Evolutionary conservation across 2,329 filamentous ascomycete genomes (phyloP), one percentile per base, ranked within the genome.

Genomic region (Aplosporella prunicola): DNA sequence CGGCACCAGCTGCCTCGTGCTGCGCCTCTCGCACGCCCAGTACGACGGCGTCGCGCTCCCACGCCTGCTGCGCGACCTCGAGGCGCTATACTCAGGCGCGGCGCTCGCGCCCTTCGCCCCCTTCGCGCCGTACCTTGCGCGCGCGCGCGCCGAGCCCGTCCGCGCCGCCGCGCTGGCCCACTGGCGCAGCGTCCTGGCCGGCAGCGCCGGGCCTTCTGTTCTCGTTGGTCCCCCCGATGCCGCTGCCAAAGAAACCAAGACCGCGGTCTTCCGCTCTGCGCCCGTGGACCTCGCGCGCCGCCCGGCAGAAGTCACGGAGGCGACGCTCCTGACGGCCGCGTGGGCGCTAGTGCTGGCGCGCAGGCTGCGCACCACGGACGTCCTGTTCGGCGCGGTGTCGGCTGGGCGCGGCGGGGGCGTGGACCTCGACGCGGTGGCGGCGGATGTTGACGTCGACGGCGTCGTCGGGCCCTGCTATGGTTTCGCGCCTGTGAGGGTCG

Each of bases 11-110:
- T 64, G 66, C 30, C 69, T 81, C 10, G 60, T 72, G 41, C 68
- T 80, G 51, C 71, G 78, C 39, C 69, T 82, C 39, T 81, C 77
- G 0, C 78, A 82, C 52, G 74, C 78, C 1, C 78, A 82, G 46
- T 82, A 81, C 50, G 78, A 82, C 45, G 78, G 78, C 44, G 76
- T 82, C 15, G 81, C 73, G 45, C 65, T 82, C 7, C 72, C 76
- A 0, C 60, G 68, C n/a, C 67, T 81, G 14, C 68, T 81, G 40
- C 66, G 65, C 13, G 74, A 80, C 48, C 68, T 82, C 26, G 72
- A 71, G 3, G 64, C 67, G 0, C 61, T 78, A 5, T 77, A 71
- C 33, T 51, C 63, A 27, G 63, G 60, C 6, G 43, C 43, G 5
- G 22, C 44, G 0, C 38, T 61, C 5, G 38, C 51, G 0, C 40